These are phyloP conservation scores for Strigomonas galati DNA, from an alignment of 208 protist species.

Conservation along the genomic window DNA sequence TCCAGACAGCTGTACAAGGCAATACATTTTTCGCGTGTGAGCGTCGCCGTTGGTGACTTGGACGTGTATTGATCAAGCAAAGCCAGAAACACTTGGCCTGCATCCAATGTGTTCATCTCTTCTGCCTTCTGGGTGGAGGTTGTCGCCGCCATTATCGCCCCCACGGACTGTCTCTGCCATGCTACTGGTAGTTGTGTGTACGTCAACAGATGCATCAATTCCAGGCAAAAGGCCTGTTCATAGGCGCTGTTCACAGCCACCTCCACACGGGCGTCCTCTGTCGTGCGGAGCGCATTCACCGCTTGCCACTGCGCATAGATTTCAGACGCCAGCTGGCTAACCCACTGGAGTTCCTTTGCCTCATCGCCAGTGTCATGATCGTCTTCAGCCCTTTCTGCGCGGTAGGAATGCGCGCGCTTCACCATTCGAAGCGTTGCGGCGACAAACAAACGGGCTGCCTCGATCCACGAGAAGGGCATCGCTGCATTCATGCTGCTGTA, in stretches of 20 bases:
- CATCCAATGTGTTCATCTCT: not conserved
- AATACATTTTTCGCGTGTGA: not conserved
- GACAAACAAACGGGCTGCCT: not conserved
- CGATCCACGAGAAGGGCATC: not conserved
- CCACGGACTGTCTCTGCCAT: no score
- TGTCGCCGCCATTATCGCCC: no score
- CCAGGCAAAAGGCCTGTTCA: not conserved
- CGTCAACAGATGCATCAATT: not conserved
- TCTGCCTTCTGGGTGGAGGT: no score
- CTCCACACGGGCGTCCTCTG: not conserved
- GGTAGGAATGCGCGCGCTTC: not conserved
- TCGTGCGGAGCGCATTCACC: not conserved
- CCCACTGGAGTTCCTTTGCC: slow-evolving; percentile 9
- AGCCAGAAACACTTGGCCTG: not conserved
- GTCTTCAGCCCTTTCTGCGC: no score
- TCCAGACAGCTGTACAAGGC: not conserved
- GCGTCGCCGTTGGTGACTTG: not conserved
- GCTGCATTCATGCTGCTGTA: not conserved
- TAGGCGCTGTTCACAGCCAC: not conserved
- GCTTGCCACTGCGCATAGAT: not conserved
- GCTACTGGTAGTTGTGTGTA: not conserved
- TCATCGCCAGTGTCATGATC: slow-evolving; percentile 16
- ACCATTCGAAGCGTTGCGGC: not conserved
- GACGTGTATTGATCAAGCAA: not conserved
- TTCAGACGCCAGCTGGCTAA: not conserved